Evolutionary conservation across 176 grass and related monocot species (phyloP), one percentile per base, ranked within the genome.

Genomic region (Phragmites australis): DNA sequence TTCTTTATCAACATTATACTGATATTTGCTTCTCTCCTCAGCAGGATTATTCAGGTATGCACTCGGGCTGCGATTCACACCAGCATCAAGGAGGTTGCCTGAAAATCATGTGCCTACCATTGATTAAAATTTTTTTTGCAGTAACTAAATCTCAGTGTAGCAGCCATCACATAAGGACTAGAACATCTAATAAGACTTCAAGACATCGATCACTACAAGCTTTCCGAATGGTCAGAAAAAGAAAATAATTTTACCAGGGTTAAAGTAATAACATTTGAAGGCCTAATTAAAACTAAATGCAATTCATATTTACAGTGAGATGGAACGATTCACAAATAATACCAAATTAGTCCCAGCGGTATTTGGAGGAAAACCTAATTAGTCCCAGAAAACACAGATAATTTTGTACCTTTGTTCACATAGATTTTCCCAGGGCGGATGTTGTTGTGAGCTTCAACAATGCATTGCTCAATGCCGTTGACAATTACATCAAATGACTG

Each of bases 401-500:
- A 73, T 53, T 67, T 84, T 27, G 29, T 91, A 95, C 96, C 96
- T 80, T 99, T 91, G 43, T 95, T 93, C 42, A 99, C 90, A 89
- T 84, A 93, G 27, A 95, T 82, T 80, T 91, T 88, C 18, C 96
- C 93, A 72, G 90, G 87, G 41, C 45, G 88, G 46, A 99, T 88
- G 66, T 91, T 95, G 76, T 93, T 88, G 85, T 99, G 96, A 81
- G 96, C 96, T 80, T 99, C 70, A 18, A 93, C 81, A 78, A 99
- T 93, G 59, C 88, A 85, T 84, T 93, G 84, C 88, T 99, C 96
- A 72, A 99, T 99, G 62, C 92, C 93, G 31, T 99, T 46, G 25
- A 99, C 96, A 79, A 99, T 81, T 43, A 91, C 90, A 93, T 99
- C 88, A 84, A 99, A 95, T 65, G 96, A 99, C 87, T 99, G 92